Base-by-base conservation (phyloP, 805 yeast genomes). In the Wickerhamomyces chambardii region DNA sequence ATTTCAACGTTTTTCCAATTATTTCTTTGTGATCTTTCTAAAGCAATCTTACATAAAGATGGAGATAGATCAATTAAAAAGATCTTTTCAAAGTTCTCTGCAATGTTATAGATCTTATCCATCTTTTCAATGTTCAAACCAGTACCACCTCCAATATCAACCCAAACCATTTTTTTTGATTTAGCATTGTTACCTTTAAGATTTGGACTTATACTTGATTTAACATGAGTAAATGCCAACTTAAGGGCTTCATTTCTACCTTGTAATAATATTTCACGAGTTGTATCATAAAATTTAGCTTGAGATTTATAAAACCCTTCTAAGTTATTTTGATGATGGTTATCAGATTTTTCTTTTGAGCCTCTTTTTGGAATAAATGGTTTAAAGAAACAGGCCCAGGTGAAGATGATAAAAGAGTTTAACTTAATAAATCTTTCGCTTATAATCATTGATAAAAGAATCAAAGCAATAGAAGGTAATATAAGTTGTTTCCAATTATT, bases 71-170 rank as follows among this genome's bases (percentile, higher is more conserved):
- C 95, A 32, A 84, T 75, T 37, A 84, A 65, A 49, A 80, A 81
- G 33, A 84, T 68, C 12, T 81, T 81, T 44, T 71, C 68, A 56
- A 84, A 84, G 43, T 64, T 58, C 18, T 55, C 50, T 10, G 47
- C 39, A 22, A 58, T 31, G 9, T 41, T 31, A 3, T 56, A 52
- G 33, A 70, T 58, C 30, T 63, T 51, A 51, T 79, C 64, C 94
- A 84, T 84, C 47, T 70, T 67, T 56, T 84, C 92, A 47, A 84
- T 78, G 58, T 84, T 84, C 56, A 76, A 67, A 32, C 94, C 95
- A 6, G 95, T 84, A 17, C 95, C 95, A 24, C 94, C 94, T 34
- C 94, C 95, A 49, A 84, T 71, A 52, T 81, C 89, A 33, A 81
- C 66, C 89, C 89, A 81, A 31, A 79, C 75, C 31, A 79, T 58